Evolutionary conservation across 345 rosid genomes (phyloP).

Genomic region (Citrus cavaleriei): DNA sequence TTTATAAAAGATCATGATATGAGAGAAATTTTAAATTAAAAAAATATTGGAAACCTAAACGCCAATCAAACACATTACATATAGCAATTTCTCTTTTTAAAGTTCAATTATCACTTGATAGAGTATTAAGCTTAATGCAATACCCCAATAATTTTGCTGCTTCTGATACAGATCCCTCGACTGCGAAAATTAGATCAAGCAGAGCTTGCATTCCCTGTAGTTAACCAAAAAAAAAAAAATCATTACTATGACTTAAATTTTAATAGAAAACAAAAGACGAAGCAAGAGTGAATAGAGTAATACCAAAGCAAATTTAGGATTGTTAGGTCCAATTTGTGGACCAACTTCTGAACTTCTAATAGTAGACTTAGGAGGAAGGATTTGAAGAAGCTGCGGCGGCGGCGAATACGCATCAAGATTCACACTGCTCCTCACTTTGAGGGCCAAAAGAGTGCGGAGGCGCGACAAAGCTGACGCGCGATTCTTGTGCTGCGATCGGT

Average conservation of each 20-base stretch:
- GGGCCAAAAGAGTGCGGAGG: constrained; percentile 74
- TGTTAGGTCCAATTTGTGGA: constrained; percentile 87
- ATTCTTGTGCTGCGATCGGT: constrained; percentile 92
- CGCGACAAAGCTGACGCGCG: constrained; percentile 80
- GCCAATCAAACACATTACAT: not conserved
- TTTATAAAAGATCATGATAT: not conserved
- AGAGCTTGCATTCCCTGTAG: constrained; percentile 89
- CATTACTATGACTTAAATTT: too few relatives aligned
- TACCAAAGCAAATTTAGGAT: constrained; percentile 82
- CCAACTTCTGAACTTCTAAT: constrained; percentile 61
- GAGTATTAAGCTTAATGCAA: not conserved
- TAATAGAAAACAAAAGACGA: not conserved
- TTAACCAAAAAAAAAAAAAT: not conserved
- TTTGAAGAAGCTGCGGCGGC: constrained; percentile 79
- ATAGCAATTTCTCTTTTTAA: not conserved
- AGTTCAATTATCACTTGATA: not conserved
- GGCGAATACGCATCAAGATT: constrained; percentile 59
- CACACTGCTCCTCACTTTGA: constrained; percentile 73
- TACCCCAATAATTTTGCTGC: constrained; percentile 77
- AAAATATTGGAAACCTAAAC: not conserved
- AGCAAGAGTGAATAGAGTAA: not conserved
- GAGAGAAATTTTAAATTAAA: not conserved
- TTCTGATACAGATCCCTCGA: constrained; percentile 79
- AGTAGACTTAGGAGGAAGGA: constrained; percentile 77
- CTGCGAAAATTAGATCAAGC: constrained; percentile 68